A percentile compares a stretch with the other conserved stretches of the same genome.
These are phyloP conservation scores for Lycium barbarum DNA, from an alignment of 257 asterid species.

Conservation along the genomic window DNA sequence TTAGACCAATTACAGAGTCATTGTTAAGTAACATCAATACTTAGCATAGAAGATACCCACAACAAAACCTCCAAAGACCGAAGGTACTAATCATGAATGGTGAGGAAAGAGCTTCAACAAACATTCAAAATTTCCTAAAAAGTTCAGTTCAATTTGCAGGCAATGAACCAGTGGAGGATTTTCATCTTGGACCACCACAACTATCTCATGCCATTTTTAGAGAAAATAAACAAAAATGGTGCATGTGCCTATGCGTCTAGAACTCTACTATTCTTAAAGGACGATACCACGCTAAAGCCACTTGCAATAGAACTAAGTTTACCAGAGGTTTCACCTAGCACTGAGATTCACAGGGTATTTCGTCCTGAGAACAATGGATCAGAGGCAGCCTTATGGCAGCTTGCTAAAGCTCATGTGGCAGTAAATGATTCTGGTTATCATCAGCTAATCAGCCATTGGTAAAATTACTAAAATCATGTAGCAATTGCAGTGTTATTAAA, in stretches of 20 bases:
- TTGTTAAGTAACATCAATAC: background rate
- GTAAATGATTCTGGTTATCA: slow-evolving; percentile 55
- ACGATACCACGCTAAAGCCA: slow-evolving; percentile 56
- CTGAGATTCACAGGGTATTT: slow-evolving; percentile 47
- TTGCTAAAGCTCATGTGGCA: slow-evolving; percentile 65
- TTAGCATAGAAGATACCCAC: slow-evolving; percentile 15
- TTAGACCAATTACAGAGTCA: background rate
- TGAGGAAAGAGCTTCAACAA: slow-evolving; percentile 2
- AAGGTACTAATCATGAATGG: background rate
- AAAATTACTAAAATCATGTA: slow-evolving; percentile 20
- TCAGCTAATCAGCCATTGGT: slow-evolving; percentile 60
- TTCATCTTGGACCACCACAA: slow-evolving; percentile 63
- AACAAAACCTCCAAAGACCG: background rate
- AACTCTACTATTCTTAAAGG: slow-evolving; percentile 54
- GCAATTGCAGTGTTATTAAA: background rate
- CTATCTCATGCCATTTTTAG: slow-evolving; percentile 53
- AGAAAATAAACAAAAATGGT: slow-evolving; percentile 39
- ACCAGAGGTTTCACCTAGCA: slow-evolving; percentile 36
- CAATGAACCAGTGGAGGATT: slow-evolving; percentile 56
- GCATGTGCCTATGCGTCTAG: slow-evolving; percentile 56
- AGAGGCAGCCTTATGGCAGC: slow-evolving; percentile 62
- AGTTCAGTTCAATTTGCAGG: slow-evolving; percentile 40
- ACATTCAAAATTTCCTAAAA: background rate
- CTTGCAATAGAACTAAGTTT: slow-evolving; percentile 58
- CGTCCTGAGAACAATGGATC: slow-evolving; percentile 48